Percentiles rank a stretch among this genome's conserved stretches.
Evolutionary conservation across 768 basidiomycete genomes (phyloP).

Genomic region (Tylopilus plumbeoviolaceoides): DNA sequence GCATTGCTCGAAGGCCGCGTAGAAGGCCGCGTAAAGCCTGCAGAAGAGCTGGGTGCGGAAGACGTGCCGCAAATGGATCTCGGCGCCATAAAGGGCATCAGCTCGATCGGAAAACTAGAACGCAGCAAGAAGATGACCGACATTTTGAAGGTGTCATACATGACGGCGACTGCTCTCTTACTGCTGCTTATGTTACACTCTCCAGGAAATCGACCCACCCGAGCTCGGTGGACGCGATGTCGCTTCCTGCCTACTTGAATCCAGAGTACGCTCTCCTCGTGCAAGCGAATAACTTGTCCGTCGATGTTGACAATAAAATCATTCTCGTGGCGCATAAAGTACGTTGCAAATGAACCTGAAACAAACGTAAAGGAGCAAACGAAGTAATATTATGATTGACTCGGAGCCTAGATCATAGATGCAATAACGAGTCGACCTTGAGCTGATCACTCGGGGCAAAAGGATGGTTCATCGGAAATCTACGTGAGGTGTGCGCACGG

Average conservation of each 20-base stretch:
- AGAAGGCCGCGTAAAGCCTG: constrained; percentile 86
- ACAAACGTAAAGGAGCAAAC: no score
- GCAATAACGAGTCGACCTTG: no score
- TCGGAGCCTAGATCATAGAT: no score
- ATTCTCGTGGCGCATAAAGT: constrained; percentile 95
- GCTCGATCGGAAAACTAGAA: constrained; percentile 83
- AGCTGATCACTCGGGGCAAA: no score
- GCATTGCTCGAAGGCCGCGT: no score
- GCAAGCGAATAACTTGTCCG: constrained; percentile 94
- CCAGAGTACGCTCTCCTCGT: constrained; percentile 97
- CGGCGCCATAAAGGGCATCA: constrained; percentile 76
- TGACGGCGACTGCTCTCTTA: background rate
- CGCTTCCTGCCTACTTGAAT: constrained; percentile 79
- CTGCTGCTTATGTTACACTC: background rate
- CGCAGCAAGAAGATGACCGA: constrained; percentile 87
- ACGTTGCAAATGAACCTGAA: constrained; percentile 13
- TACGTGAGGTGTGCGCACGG: no score
- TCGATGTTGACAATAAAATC: constrained; percentile 98
- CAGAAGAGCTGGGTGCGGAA: constrained; percentile 93
- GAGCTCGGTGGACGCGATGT: constrained; percentile 73
- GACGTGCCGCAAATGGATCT: constrained; percentile 96
- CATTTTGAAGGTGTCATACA: constrained; percentile 61
- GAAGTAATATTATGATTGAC: no score
- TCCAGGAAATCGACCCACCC: constrained; percentile 85
- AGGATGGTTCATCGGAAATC: no score